Evolutionary conservation across 768 basidiomycete genomes (phyloP), one percentile per base, ranked within the genome.

Genomic region (Suillus brevipes): DNA sequence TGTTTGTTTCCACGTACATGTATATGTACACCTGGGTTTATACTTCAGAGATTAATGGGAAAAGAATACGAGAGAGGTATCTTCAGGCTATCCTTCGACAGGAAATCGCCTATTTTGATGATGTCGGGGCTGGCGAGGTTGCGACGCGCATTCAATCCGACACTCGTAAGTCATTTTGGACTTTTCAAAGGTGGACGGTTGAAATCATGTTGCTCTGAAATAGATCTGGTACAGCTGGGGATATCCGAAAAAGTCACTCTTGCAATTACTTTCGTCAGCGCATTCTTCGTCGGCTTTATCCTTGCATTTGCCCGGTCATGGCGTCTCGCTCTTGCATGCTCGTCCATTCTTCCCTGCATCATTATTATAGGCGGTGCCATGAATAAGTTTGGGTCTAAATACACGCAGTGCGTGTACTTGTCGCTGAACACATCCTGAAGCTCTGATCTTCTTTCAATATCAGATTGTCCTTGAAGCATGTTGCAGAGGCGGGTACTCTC

Each of bases 101-200:
- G 61, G 78, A 81, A 49, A 80, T 85, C 61, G 83, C 83, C 23
- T 87, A 78, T 76, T 86, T 64, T 25, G 64, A 64, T 64, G 36
- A 64, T 56, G 73, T 87, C 42, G 85, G 85, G 20, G 82, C 85
- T 6, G 86, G 86, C 52, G 86, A 87, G 64, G 81, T 88, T 23
- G 83, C 86, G 1, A 86, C 85, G 0, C 79, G 85, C 37, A 87
- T 87, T 63, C 45, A 64, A 55, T 20, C 53, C 6, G 64, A 63
- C 10, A 14, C 60, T 77, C 76, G 58, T 59, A 42, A 59, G 58
- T 59, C n/a, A 8, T 47, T 25, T 13, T n/a, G 20, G 25, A n/a
- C 4, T 53, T 53, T 10, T 56, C 4, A n/a, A 12, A 45, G 9
- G 55, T 37, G 64, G 28, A 60, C 42, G 61, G 9, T 3, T 37